Conservation (phyloP, 2,329 filamentous ascomycete genomes). For the Botrytis fabae region DNA sequence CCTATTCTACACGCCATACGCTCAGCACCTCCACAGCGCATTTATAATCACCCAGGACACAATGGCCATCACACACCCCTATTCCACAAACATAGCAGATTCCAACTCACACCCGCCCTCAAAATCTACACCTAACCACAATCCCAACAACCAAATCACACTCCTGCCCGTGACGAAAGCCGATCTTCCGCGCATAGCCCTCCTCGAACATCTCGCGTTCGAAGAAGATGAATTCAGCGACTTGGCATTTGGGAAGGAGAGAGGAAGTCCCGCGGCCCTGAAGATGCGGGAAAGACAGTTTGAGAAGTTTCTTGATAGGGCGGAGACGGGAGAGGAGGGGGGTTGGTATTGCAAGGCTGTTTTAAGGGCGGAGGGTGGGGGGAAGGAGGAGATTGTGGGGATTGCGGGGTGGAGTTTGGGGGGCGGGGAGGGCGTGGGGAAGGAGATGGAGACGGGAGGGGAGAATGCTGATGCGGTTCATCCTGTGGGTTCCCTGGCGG, state of each 20-base stretch:
- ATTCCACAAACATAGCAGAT: background rate
- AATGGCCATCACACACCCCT: background rate
- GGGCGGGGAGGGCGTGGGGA: background rate
- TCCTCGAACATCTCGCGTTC: conserved; percentile 25
- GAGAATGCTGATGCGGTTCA: background rate
- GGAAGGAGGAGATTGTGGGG: conserved; percentile 29
- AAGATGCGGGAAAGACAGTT: conserved; percentile 8
- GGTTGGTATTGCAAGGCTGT: conserved; percentile 29
- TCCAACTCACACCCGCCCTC: no score
- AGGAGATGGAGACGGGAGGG: conserved; percentile 3
- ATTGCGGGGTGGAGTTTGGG: conserved; percentile 29
- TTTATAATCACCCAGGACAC: background rate
- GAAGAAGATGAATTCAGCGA: conserved; percentile 26
- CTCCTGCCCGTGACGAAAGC: conserved; percentile 1
- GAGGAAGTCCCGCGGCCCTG: conserved; percentile 7
- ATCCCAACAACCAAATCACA: background rate
- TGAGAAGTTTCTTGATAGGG: background rate
- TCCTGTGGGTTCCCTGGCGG: conserved; percentile 10
- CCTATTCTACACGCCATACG: background rate
- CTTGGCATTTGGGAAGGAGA: conserved; percentile 25
- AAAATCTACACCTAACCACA: background rate
- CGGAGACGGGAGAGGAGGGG: background rate
- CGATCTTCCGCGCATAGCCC: conserved; percentile 19
- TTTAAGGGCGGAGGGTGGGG: background rate
- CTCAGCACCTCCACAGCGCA: background rate